Base-by-base conservation (phyloP, 805 yeast genomes). In the Ascoidea tarda region DNA sequence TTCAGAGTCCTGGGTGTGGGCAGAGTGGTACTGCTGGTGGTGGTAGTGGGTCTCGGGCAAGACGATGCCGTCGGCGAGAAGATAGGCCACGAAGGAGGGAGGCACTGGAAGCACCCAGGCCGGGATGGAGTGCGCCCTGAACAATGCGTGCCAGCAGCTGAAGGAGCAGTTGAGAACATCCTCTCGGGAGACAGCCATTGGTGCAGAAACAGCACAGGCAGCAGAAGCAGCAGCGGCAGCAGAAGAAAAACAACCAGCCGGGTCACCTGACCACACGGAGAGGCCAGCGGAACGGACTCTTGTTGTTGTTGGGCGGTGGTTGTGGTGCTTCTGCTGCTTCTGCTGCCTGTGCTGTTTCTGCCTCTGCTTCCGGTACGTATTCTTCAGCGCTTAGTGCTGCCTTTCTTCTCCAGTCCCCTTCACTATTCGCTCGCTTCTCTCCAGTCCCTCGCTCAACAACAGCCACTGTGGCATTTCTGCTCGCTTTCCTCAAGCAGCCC, bases 31-130 rank as follows among this genome's bases (percentile, higher is more conserved):
- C 28, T 21, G 28, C 28, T 21, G 28, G 28, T 21, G 28, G 14
- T 70, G 68, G 32, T 63, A 59, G 1, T 55, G 71, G 16, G 74
- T 80, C 1, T 68, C 66, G 0, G 88, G 87, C 6, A 87, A 66
- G 33, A 64, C 70, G 42, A 87, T 82, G 1, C 88, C 90, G 61
- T 87, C 95, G 33, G 77, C 72, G 16, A 73, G 71, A 50, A 86
- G 62, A 59, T 84, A 86, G 4, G 75, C 72, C 1, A 84, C 66
- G 59, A 86, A 85, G 6, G 66, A 69, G 32, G 66, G 60, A 0
- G 89, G 87, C 5, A 82, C 59, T 1, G 85, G 83, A n/a, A 85
- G 63, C 16, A 85, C 69, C 16, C 67, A 64, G 0, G 81, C 66
- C 52, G 71, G 71, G 1, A 88, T 81, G 0, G 75, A 67, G 52